phyloP scores from a whole-genome alignment of 2,329 filamentous ascomycete species.

The Aspergillus chevalieri region DNA sequence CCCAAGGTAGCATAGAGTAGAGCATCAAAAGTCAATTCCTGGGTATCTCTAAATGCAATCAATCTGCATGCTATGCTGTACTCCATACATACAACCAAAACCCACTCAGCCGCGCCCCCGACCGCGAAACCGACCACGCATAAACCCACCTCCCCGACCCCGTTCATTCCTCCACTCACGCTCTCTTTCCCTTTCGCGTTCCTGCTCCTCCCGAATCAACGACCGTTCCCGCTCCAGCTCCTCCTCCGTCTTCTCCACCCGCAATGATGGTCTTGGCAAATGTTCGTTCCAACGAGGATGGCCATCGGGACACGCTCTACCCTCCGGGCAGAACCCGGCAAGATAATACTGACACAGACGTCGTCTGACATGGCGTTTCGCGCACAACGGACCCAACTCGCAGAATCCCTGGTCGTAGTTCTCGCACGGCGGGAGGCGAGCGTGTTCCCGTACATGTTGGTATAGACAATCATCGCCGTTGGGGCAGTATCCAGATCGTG shows the following conservation, averaged over 20 bases:
- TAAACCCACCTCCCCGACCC: constrained; percentile 44
- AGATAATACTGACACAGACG: constrained; percentile 79
- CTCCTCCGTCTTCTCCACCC: constrained; percentile 65
- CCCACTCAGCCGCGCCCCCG: constrained; percentile 38
- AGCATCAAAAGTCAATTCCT: neutral
- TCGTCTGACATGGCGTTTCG: constrained; percentile 80
- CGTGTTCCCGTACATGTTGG: constrained; percentile 78
- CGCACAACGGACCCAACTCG: constrained; percentile 77
- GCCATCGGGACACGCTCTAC: constrained; percentile 64
- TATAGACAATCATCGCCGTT: constrained; percentile 97
- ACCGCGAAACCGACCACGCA: constrained; percentile 38
- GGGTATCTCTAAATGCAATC: neutral
- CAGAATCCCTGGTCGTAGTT: constrained; percentile 96
- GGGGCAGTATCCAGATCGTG: constrained; percentile 86
- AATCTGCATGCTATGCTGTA: constrained; percentile 1
- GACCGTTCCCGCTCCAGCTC: constrained; percentile 56
- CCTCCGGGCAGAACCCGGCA: constrained; percentile 91
- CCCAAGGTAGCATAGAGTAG: too few relatives aligned
- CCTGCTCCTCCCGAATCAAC: constrained; percentile 55
- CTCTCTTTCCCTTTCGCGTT: constrained; percentile 49
- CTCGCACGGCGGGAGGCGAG: constrained; percentile 72
- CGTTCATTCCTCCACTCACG: constrained; percentile 50
- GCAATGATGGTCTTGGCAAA: constrained; percentile 52
- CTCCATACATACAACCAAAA: neutral
- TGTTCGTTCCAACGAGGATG: constrained; percentile 74